phyloP scores from a whole-genome alignment of 495 filamentous ascomycete species.

The Cercophora sp. region DNA sequence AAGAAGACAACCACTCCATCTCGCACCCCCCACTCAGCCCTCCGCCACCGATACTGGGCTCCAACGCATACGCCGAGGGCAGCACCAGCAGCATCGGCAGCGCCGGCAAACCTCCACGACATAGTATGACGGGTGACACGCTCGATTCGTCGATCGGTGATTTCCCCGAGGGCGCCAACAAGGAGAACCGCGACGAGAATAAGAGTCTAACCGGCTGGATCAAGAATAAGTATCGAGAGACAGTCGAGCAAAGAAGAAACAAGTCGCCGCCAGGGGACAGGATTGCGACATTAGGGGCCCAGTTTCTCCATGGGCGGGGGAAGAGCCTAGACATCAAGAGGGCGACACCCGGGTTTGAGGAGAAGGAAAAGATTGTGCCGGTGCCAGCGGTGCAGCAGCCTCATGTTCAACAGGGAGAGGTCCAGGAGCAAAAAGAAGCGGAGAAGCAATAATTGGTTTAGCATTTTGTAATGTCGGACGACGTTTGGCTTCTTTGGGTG shows the following conservation, averaged over 20 bases:
- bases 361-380: too few species aligned
- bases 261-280: constrained; percentile 44
- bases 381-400: too few species aligned
- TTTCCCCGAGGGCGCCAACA: constrained; percentile 37
- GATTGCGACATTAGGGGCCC: constrained; percentile 16
- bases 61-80: constrained; percentile 60
- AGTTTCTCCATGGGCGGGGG: constrained; percentile 30
- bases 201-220: constrained; percentile 80
- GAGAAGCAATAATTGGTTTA: too few species aligned
- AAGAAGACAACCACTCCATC: constrained; percentile 38
- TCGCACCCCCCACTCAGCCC: constrained; percentile 38
- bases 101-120: constrained; percentile 42
- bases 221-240: constrained; percentile 76
- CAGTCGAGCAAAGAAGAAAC: constrained; percentile 52
- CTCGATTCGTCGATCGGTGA: constrained; percentile 38
- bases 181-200: constrained; percentile 52
- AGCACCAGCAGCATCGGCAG: constrained; percentile 70
- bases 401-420: too few species aligned
- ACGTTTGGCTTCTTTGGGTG: too few species aligned
- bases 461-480: too few species aligned
- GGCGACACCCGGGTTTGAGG: constrained; percentile 19
- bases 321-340: constrained; percentile 43
- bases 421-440: too few species aligned
- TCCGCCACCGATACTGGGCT: constrained; percentile 49
- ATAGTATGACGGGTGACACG: constrained; percentile 55